Evolutionary conservation across 192 early-diverging fungal genomes (phyloP), one percentile per base, ranked within the genome.

Genomic region (Entomortierella lignicola): DNA sequence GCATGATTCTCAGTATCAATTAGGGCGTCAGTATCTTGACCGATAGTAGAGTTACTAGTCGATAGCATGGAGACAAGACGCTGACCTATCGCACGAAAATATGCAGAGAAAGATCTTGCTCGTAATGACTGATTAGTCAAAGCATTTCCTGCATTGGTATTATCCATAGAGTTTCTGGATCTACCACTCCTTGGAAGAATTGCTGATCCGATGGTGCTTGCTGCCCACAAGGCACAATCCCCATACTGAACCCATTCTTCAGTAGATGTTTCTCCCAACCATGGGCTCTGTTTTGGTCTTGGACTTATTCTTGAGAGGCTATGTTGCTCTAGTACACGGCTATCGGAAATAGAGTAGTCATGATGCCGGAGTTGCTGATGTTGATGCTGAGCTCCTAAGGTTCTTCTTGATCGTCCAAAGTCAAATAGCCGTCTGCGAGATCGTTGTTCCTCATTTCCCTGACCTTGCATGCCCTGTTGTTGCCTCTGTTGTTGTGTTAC

Each of bases 251-350:
- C 30, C 75, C 75, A 79, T 29, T 57, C 56, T 2, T 60, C 48
- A 4, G 67, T 66, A 4, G 67, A 60, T 15, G 75, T 79, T 26
- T 70, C 61, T 21, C 67, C 75, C 8, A 79, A n/a, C 75, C 75
- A 79, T 13, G 75, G 68, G 26, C 75, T 79, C 13, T 56, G 70
- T 23, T 41, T 39, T 18, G 53, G 63, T 32, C 3, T 13, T 18
- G 48, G n/a, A 12, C 20, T 13, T 44, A 8, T 20, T 37, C 66
- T 18, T 41, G 29, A 25, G 26, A n/a, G 54, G 12, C 21, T 34
- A 26, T 42, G 42, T 18, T 27, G 8, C 51, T 64, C 32, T 2
- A 32, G 27, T 60, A 5, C 1, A 48, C 26, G 15, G 32, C n/a
- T n/a, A 26, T 54, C 6, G 29, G 17, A 48, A 25, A 15, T 44